Base-by-base conservation (phyloP, 1,284 basidiomycete species). In the Trichosporon inkin region DNA sequence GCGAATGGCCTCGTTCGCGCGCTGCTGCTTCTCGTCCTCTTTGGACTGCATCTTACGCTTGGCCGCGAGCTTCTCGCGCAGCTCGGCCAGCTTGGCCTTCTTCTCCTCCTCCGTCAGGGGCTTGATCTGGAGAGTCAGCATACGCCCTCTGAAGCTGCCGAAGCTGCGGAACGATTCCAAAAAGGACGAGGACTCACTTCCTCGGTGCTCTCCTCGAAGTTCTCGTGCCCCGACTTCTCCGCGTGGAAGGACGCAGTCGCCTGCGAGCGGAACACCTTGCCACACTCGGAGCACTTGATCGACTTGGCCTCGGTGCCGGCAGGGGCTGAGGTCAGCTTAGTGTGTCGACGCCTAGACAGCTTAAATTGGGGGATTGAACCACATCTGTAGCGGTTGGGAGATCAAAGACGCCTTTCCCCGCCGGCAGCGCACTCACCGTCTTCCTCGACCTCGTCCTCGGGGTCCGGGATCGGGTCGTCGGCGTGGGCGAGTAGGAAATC, bases 31-130 rank as follows among this genome's bases (percentile, higher is more conserved):
- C 0, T 82, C 83, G 5, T 92, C 88, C 67, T 87, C 82, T 56
- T 83, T 82, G 4, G 85, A 82, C 78, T 91, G 90, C 49, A 71
- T 78, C 0, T 86, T 82, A 24, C 63, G 10, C 87, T 94, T 94
- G 56, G 82, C 84, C 0, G 84, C 82, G 81, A 93, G 85, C 78
- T 87, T 90, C 57, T 83, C 80, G n/a, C 85, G 81, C 55, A 95
- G 78, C 62, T 97, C 92, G 1, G 81, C 85, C 0, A 98, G 83
- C 71, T 87, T 90, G 64, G 86, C 82, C 65, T 86, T 85, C 82
- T 89, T 96, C 77, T 99, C 92, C 71, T 97, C 92, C 75, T 97
- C 92, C 0, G 94, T 98, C 56, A 98, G 79, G 0, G 95, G 94
- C 57, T 75, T 77, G 69, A 77, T 74, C 73, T 76, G 54, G n/a